Evolutionary conservation across 2,329 filamentous ascomycete species (phyloP).

Genomic region (Aspergillus sergii): DNA sequence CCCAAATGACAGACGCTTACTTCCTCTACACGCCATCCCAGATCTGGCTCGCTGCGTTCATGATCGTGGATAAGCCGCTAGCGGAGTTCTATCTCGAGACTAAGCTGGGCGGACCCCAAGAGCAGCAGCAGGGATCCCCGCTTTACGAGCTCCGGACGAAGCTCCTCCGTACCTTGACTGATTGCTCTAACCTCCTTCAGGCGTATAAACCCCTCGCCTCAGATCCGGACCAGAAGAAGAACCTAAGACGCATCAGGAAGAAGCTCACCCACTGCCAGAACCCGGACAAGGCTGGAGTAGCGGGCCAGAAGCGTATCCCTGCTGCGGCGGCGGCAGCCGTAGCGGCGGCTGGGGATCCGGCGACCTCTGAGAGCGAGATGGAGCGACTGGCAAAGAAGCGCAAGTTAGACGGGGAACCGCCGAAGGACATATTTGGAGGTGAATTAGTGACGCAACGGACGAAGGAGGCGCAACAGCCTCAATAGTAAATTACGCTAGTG

Average conservation of each 20-base stretch:
- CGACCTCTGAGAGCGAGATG: constrained; percentile 38
- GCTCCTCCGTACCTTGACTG: constrained; percentile 38
- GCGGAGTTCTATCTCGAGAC: constrained; percentile 48
- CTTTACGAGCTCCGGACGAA: constrained; percentile 39
- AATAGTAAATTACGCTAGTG: neutral
- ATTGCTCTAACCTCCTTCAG: constrained; percentile 43
- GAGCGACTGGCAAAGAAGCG: constrained; percentile 45
- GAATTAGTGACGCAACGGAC: constrained; percentile 39
- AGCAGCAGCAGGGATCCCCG: constrained; percentile 19
- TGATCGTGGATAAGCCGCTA: constrained; percentile 67
- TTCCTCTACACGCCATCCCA: constrained; percentile 95
- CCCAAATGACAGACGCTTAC: constrained; percentile 90
- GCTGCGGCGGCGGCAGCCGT: constrained; percentile 30
- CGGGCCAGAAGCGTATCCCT: constrained; percentile 46
- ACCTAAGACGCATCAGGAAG: constrained; percentile 50
- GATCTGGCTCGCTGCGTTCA: constrained; percentile 82
- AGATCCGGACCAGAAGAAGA: constrained; percentile 45
- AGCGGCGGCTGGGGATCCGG: constrained; percentile 22
- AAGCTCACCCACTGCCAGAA: constrained; percentile 54
- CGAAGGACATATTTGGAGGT: constrained; percentile 39
- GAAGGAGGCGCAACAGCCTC: constrained; percentile 22
- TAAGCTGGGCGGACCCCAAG: constrained; percentile 38
- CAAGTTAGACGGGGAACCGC: constrained; percentile 36
- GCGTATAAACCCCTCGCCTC: constrained; percentile 42
- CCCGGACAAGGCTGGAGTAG: constrained; percentile 49